These are phyloP conservation scores for Orychophragmus violaceus DNA, from an alignment of 345 rosid species.

Conservation along the genomic window DNA sequence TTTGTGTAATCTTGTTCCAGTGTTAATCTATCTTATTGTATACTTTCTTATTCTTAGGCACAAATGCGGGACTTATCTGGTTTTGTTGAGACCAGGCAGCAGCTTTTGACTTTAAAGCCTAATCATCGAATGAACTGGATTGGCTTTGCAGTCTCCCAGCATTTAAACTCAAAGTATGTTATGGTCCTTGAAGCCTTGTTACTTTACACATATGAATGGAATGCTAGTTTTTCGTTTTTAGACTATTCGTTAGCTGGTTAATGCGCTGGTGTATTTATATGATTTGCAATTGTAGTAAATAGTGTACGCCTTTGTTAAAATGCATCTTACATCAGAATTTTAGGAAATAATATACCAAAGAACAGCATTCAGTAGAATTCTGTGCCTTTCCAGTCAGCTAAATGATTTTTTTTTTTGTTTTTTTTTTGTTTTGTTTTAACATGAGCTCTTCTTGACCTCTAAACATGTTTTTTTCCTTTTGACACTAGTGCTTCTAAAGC, in stretches of 20 bases:
- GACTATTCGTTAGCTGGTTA: not conserved
- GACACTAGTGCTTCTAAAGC: slow-evolving; percentile 75
- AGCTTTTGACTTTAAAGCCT: slow-evolving; percentile 86
- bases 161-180: slow-evolving; percentile 75
- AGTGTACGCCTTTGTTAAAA: not conserved
- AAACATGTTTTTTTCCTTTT: not conserved
- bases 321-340: not conserved
- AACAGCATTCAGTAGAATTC: not conserved
- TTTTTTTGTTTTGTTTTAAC: not conserved
- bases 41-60: slow-evolving; percentile 50
- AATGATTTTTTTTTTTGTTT: not conserved
- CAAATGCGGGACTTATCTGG: slow-evolving; percentile 98
- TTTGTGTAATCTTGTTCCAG: slow-evolving; percentile 1
- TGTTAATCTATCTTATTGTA: not conserved
- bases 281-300: slow-evolving; percentile 6
- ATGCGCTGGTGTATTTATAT: not conserved
- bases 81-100: slow-evolving; percentile 96
- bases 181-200: slow-evolving; percentile 17
- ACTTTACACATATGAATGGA: not conserved
- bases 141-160: slow-evolving; percentile 98
- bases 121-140: slow-evolving; percentile 99
- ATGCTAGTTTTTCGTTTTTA: slow-evolving; percentile 1
- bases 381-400: not conserved
- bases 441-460: not conserved
- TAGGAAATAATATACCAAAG: slow-evolving; percentile 10